Conservation (phyloP, 2,329 filamentous ascomycete genomes). For the Emergomyces orientalis region DNA sequence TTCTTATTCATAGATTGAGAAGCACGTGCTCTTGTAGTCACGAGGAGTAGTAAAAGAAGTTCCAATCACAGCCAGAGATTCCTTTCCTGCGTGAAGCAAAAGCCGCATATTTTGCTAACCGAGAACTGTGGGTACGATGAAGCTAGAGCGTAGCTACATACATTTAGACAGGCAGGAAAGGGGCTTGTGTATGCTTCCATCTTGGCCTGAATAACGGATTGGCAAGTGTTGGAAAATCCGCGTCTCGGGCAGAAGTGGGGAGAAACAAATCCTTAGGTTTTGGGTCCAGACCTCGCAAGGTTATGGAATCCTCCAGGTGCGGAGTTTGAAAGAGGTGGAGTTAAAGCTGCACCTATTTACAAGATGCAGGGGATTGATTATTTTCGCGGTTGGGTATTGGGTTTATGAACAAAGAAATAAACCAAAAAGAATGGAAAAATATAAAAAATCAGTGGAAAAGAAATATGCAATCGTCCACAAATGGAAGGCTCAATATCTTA, state of each 20-base stretch:
- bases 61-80: background rate
- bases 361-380: background rate
- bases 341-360: background rate
- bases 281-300: background rate
- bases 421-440: background rate
- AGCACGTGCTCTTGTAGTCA: background rate
- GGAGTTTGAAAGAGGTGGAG: background rate
- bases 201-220: constrained; percentile 1
- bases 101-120: background rate
- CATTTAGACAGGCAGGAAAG: background rate
- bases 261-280: background rate
- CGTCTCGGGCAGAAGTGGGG: background rate
- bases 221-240: background rate
- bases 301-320: background rate
- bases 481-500: background rate
- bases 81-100: background rate
- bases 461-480: background rate
- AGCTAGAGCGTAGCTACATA: background rate
- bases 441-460: background rate
- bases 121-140: background rate
- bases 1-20: background rate
- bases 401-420: background rate
- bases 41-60: background rate
- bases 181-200: background rate
- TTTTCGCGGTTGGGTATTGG: background rate